Conservation (phyloP, 169 alveolate genomes). For the Cytauxzoon felis region DNA sequence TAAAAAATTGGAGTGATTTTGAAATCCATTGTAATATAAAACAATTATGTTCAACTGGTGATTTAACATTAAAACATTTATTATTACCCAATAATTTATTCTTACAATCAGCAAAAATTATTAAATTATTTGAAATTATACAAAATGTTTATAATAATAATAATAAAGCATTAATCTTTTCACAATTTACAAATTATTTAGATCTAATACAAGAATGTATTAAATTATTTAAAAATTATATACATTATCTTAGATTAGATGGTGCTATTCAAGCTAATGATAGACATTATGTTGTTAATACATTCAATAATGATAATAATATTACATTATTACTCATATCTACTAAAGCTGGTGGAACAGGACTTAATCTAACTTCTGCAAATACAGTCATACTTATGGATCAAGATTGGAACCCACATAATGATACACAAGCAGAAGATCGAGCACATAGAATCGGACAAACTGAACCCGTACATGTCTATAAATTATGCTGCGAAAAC, state of each 20-base stretch:
- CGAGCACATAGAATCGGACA: conserved; percentile 91
- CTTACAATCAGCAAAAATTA: conserved; percentile 62
- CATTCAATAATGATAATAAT: conserved; percentile 71
- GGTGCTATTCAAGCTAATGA: conserved; percentile 11
- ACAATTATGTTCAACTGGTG: conserved; percentile 45
- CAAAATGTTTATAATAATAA: conserved; percentile 54
- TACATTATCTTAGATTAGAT: conserved; percentile 27
- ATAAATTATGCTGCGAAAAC: conserved; percentile 83
- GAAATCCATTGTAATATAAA: conserved; percentile 72
- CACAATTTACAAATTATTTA: conserved; percentile 87
- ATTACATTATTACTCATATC: conserved; percentile 90
- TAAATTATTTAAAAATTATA: background rate
- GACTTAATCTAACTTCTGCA: conserved; percentile 96
- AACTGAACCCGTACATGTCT: conserved; percentile 85
- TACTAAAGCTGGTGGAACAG: conserved; percentile 99
- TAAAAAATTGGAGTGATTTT: conserved; percentile 68
- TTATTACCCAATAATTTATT: conserved; percentile 60
- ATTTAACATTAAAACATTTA: conserved; percentile 45
- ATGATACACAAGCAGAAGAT: conserved; percentile 92
- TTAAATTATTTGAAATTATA: conserved; percentile 63
- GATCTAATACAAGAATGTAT: conserved; percentile 86
- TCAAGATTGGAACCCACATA: conserved; percentile 92
- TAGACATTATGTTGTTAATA: conserved; percentile 18
- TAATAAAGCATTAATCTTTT: conserved; percentile 86
- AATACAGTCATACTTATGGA: conserved; percentile 95